Evolutionary conservation across 768 basidiomycete species (phyloP), one percentile per base, ranked within the genome.

Genomic region (Pleurotus ostreatus): DNA sequence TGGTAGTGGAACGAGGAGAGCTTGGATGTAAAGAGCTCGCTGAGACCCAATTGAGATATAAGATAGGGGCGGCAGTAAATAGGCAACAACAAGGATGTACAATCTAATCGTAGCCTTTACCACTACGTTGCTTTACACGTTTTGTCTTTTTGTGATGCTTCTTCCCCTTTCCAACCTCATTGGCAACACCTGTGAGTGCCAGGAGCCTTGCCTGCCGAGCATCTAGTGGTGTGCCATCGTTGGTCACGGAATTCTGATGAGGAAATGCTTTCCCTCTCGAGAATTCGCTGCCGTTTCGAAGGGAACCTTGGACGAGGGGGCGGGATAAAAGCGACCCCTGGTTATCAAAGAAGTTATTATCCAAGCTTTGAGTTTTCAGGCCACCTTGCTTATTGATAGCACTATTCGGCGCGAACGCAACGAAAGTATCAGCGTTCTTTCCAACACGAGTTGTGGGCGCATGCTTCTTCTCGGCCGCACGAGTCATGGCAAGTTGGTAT

Each of bases 361-460:
- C 96, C 5, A 99, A 63, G 5, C 78, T 79, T n/a, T 73, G 74
- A 1, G 91, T 84, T 66, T 85, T 90, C 53, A 68, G 67, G n/a
- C 78, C 77, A 12, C 65, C 68, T 25, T 68, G 64, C 6, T 71
- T 61, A 20, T 63, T 60, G 45, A 56, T 54, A 18, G 49, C 65
- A 22, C 59, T 67, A 7, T 67, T 61, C 39, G 60, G 55, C 16
- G 62, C 59, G 12, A 79, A 62, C 5, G 79, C 69, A 4, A 97
- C 78, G 65, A 85, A 96, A 0, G 95, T 95, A 66, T 93, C 87
- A 5, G 94, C 86, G 52, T 80, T 79, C 71, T 94, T 91, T 30
- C 78, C 80, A 39, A 98, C 96, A 40, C 93, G 84, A 1, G 94
- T 95, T 0, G 78, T 77, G 2, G 96, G 95, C 0, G 94, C 96